Base-by-base conservation (phyloP, 768 basidiomycete species). In the Trametes meyenii region DNA sequence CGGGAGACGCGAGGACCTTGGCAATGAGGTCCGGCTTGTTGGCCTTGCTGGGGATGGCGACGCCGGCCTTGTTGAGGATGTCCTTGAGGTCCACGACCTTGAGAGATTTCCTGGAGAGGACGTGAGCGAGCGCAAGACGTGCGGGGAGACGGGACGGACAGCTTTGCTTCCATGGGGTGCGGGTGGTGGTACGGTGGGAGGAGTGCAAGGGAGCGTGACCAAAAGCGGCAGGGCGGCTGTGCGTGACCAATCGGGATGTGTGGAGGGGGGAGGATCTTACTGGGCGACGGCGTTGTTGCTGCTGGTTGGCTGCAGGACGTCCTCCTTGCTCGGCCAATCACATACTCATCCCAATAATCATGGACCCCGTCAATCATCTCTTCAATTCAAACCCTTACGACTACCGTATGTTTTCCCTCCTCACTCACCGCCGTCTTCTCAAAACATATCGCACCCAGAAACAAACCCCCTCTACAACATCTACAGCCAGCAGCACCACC, bases 21-120 rank as follows among this genome's bases (percentile, higher is more conserved):
- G 84, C 71, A 65, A 90, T 81, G 70, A 92, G 85, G 66, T 89
- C 89, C 0, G 75, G 69, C 73, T 90, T 92, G 70, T 82, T 88
- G 6, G 83, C 79, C 70, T 85, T 86, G 67, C 81, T 74, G 0
- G 84, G 81, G 36, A 78, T 71, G 5, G 81, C 49, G 56, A 84
- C 75, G 38, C 70, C 60, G 21, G 87, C 88, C 48, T 77, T 78
- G 54, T 77, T 44, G 69, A 90, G 83, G 62, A 90, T 82, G 58
- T 83, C 79, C 68, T 77, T 85, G 72, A 90, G 84, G 66, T 90
- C 88, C 38, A 81, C 80, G 70, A 89, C 89, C 73, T 88, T 89
- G 77, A 90, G 84, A 0, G 85, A 74, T 73, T 85, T 86, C 61
- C 80, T 80, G 69, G 59, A 54, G 11, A 24, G 50, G 35, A 38